Base-by-base conservation (phyloP, 371 early-diverging fungal genomes). In the Pancytospora epiphaga region DNA sequence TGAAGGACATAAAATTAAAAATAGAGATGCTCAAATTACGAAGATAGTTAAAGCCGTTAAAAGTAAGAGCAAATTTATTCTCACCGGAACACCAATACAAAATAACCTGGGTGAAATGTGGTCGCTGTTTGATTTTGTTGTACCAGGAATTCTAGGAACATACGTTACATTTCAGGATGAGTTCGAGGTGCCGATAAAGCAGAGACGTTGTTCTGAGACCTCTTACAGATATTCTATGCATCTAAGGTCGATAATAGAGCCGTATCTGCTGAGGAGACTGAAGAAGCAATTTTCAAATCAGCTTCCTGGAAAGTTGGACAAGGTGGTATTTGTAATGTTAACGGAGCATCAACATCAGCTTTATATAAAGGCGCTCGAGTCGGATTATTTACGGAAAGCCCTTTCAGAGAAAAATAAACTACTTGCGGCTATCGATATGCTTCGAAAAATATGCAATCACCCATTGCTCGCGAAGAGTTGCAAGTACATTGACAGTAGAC, bases 1-100 rank as follows among this genome's bases (percentile, higher is more conserved):
- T 80, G 99, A 98, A 82, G 97, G 95, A 0, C 99, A 98, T 76
- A 87, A 96, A 63, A 89, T 98, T 82, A 98, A 98, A 83, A 97
- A 98, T 79, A 90, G 92, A 80, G 91, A 93, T 79, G 90, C 92
- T 0, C 86, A 87, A 80, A 85, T 94, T 22, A 90, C 92, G 0
- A 88, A 88, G 74, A 88, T 91, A 27, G 88, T 98, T 15, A 88
- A 92, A 63, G 83, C 86, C 36, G 85, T 95, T 68, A 83, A 87
- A 29, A 90, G 91, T 47, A 84, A 87, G 62, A 89, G 93, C 76
- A 88, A 94, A 58, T 86, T 98, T 52, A 82, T 98, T 50, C 86
- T 98, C 36, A 95, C 95, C 0, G 99, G 99, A 64, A 98, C 99
- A 0, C 99, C 99, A 9, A 77, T 95, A 47, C 92, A 96, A 81